These are phyloP conservation scores for Monosporascus sp. DNA, from an alignment of 2,329 filamentous ascomycete genomes.

Conservation along the genomic window DNA sequence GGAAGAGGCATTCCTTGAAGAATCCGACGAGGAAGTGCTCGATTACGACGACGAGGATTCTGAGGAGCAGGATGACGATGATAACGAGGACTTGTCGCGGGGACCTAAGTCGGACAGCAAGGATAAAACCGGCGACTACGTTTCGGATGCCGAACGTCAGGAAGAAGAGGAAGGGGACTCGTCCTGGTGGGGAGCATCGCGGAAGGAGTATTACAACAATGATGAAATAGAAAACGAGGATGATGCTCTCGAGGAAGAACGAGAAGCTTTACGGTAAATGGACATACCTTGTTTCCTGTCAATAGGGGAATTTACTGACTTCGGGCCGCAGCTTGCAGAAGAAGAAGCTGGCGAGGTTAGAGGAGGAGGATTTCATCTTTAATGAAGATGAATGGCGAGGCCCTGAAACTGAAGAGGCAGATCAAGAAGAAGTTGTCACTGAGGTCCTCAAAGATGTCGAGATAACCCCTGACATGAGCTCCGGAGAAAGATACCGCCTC, in stretches of 20 bases:
- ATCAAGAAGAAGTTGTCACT: constrained; percentile 61
- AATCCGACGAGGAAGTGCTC: constrained; percentile 59
- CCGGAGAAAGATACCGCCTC: constrained; percentile 69
- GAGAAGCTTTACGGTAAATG: constrained; percentile 68
- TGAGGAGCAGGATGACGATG: constrained; percentile 32
- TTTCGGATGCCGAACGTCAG: constrained; percentile 33
- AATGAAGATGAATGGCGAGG: constrained; percentile 83
- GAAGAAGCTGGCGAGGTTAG: constrained; percentile 86
- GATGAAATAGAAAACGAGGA: constrained; percentile 51
- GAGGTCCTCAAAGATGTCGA: constrained; percentile 82
- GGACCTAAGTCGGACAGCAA: constrained; percentile 20
- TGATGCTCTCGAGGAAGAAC: constrained; percentile 81
- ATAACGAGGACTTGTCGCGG: constrained; percentile 45
- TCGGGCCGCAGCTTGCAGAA: constrained; percentile 57
- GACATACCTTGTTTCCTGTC: no score
- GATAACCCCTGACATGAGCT: constrained; percentile 72
- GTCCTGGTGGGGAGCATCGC: constrained; percentile 81
- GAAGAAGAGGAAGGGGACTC: constrained; percentile 50
- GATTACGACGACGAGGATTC: constrained; percentile 41
- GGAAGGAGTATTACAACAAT: constrained; percentile 88
- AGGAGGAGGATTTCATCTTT: constrained; percentile 87
- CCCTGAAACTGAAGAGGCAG: constrained; percentile 43
- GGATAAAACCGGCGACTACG: constrained; percentile 22
- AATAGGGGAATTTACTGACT: not conserved
- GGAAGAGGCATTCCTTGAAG: constrained; percentile 55